A percentile compares a stretch with the other conserved stretches of the same genome.
These are phyloP conservation scores for Paulownia fortunei DNA, from an alignment of 257 asterid species.

Conservation along the genomic window DNA sequence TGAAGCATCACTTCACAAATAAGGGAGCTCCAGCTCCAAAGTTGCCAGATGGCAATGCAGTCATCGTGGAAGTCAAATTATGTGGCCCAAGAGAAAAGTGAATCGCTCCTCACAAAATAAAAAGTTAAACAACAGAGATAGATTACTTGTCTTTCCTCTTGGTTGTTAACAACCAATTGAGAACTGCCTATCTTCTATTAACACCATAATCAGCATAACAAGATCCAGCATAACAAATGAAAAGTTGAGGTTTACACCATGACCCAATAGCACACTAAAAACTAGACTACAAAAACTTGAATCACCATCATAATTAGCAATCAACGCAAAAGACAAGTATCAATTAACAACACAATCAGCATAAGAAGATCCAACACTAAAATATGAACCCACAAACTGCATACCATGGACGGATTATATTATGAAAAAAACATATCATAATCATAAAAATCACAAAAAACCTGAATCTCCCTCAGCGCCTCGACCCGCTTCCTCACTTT, in stretches of 20 bases:
- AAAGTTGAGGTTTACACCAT: background rate
- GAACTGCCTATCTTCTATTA: background rate
- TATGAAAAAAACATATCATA: background rate
- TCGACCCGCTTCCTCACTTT: constrained; percentile 74
- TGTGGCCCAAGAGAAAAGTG: background rate
- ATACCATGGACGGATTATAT: background rate
- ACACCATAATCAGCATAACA: constrained; percentile 2
- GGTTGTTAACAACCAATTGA: background rate
- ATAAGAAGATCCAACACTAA: background rate
- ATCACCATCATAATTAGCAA: constrained; percentile 1
- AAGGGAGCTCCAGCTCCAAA: background rate
- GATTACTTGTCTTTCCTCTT: background rate
- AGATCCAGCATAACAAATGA: background rate
- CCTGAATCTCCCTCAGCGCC: constrained; percentile 73
- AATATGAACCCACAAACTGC: background rate
- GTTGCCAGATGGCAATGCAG: background rate
- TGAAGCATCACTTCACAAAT: background rate
- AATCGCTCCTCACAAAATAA: background rate
- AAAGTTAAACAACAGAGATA: background rate
- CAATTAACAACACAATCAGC: background rate
- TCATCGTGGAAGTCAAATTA: background rate
- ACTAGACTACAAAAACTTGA: background rate
- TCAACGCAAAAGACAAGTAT: background rate
- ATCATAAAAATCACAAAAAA: constrained; percentile 30
- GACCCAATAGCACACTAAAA: background rate